Conservation (phyloP, 371 early-diverging fungal genomes). For the Lichtheimia ornata region DNA sequence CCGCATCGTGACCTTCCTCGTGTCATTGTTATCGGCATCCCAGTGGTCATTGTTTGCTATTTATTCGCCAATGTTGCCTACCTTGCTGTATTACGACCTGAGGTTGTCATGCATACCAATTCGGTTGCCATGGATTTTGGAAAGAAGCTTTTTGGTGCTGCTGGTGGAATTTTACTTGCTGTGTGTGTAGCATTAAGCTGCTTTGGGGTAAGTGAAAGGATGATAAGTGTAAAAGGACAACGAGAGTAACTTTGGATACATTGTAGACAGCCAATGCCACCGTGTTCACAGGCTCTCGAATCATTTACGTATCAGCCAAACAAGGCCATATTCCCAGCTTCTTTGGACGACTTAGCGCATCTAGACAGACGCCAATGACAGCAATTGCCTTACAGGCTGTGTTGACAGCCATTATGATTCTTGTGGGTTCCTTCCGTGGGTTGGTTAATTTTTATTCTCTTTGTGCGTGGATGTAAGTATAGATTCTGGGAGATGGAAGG, state of each 20-base stretch:
- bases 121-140: slow-evolving; percentile 79
- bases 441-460: slow-evolving; percentile 79
- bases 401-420: slow-evolving; percentile 65
- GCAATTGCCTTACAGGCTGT: slow-evolving; percentile 67
- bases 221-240: not conserved
- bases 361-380: slow-evolving; percentile 68
- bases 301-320: slow-evolving; percentile 71
- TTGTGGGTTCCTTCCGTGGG: slow-evolving; percentile 65
- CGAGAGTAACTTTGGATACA: not conserved
- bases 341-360: slow-evolving; percentile 64
- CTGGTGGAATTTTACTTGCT: slow-evolving; percentile 72
- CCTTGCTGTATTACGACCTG: slow-evolving; percentile 76
- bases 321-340: slow-evolving; percentile 72
- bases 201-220: slow-evolving; percentile 56
- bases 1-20: slow-evolving; percentile 81
- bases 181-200: slow-evolving; percentile 76
- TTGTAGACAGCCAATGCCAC: slow-evolving; percentile 71
- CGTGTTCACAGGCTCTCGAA: slow-evolving; percentile 74
- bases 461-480: slow-evolving; percentile 72
- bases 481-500: not conserved
- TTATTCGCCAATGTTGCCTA: slow-evolving; percentile 86
- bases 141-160: slow-evolving; percentile 69
- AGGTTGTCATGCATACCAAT: slow-evolving; percentile 68
- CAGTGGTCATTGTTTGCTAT: slow-evolving; percentile 77
- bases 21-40: slow-evolving; percentile 66